Evolutionary conservation across 441 rosid species (phyloP), one percentile per base, ranked within the genome.

Genomic region (Adansonia madagascariensis): DNA sequence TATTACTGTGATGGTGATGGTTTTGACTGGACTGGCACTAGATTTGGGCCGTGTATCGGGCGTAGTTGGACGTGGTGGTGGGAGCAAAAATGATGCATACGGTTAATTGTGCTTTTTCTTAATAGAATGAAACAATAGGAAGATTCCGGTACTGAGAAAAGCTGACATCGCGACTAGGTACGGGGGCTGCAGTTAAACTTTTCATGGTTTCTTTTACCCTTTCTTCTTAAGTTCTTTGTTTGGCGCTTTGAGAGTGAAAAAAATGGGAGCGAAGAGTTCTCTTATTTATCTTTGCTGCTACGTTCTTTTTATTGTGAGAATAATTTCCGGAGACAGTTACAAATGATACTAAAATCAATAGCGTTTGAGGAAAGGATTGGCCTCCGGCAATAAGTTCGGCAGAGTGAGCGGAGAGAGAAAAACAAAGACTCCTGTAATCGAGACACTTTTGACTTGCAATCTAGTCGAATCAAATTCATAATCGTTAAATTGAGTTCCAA

Each of bases 81-180:
- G 74, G 27, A 24, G 27, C 94, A 90, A 76, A 91, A 87, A 2
- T 88, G 86, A 85, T 85, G 98, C 95, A 88, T 89, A 84, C 52
- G 79, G n/a, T 8, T 46, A 50, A 46, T 24, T 22, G 49, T 1
- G 39, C 39, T 12, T 11, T 62, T 62, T 12, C 27, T 17, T 63
- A 76, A 71, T 52, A 55, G 6, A 20, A 65, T 1, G 53, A 68
- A 44, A 0, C 56, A 41, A 49, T 15, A 1, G 39, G 15, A 17
- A 77, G 78, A 79, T 62, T 57, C 70, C 46, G 22, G 41, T 69
- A 49, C 7, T 44, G 61, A 59, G 27, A 46, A 64, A 31, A 63
- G 56, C 17, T 59, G 79, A 74, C 74, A 61, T 18, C 60, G n/a
- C 75, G 81, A 57, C 59, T 64, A 57, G 55, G 43, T 31, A 55